These are phyloP conservation scores for Gastroboletus turbinatus DNA, from an alignment of 1,284 basidiomycete genomes.

Conservation along the genomic window DNA sequence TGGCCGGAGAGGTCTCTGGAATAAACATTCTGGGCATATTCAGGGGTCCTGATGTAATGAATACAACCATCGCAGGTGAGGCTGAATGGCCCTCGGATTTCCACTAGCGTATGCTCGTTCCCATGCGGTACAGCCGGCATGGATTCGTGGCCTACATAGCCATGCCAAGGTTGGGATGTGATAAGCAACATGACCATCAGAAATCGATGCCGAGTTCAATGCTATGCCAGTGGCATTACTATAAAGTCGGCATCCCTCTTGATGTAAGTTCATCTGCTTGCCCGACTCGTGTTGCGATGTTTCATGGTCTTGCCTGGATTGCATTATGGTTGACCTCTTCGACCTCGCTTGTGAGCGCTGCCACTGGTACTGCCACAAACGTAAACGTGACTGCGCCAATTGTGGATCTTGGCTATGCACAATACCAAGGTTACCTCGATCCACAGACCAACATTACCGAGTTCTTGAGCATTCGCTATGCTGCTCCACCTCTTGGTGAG, in stretches of 20 bases:
- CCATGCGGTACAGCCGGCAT: no score
- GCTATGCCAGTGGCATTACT: not conserved
- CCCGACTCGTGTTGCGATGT: not conserved
- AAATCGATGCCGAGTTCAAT: no score
- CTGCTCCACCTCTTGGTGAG: constrained; percentile 19
- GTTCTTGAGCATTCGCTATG: constrained; percentile 20
- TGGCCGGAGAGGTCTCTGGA: no score
- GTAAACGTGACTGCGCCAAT: not conserved
- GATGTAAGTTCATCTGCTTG: not conserved
- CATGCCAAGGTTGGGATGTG: no score
- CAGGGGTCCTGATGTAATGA: no score
- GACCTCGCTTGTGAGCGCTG: not conserved
- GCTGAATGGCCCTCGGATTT: no score
- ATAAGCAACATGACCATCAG: no score
- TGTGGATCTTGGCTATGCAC: constrained; percentile 18
- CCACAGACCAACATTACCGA: constrained; percentile 5
- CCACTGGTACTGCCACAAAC: not conserved
- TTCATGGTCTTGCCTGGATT: not conserved
- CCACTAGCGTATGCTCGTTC: no score
- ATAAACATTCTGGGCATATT: no score
- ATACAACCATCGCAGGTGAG: no score
- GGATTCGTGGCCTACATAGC: no score
- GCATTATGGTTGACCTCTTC: not conserved
- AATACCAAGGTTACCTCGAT: constrained; percentile 16
- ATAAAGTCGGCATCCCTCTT: not conserved